Conservation (phyloP, 2,329 filamentous ascomycete genomes). For the Verticillium tricorpus region DNA sequence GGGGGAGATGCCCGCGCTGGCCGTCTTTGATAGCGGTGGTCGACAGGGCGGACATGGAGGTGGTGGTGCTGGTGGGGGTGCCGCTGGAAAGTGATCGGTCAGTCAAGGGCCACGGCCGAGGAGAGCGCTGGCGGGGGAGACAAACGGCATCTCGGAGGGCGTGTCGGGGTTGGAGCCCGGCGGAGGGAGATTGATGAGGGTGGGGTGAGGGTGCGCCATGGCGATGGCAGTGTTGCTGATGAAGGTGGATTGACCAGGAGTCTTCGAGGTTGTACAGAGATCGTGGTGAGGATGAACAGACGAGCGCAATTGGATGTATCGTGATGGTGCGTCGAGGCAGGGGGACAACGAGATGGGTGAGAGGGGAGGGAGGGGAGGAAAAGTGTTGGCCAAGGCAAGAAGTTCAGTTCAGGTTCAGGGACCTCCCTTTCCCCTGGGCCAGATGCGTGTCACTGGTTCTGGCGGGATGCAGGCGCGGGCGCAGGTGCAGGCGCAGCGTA, state of each 20-base stretch:
- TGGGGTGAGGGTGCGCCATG: conserved; percentile 49
- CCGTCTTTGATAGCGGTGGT: conserved; percentile 97
- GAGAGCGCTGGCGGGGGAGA: conserved; percentile 13
- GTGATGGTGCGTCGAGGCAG: neutral
- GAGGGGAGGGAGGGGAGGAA: neutral
- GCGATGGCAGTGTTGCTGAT: conserved; percentile 5
- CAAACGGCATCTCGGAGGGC: conserved; percentile 85
- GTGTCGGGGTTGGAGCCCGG: conserved; percentile 79
- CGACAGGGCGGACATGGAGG: conserved; percentile 84
- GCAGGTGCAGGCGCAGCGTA: neutral
- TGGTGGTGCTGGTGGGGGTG: conserved; percentile 88
- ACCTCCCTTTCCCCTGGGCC: neutral
- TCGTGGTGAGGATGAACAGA: neutral
- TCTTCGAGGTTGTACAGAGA: neutral
- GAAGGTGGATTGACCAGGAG: neutral
- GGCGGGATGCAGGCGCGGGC: neutral
- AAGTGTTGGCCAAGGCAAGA: neutral
- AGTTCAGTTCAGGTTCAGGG: neutral
- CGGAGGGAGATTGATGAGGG: conserved; percentile 78
- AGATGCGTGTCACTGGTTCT: neutral
- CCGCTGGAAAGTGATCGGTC: conserved; percentile 50
- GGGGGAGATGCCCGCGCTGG: conserved; percentile 74
- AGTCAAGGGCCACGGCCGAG: conserved; percentile 2
- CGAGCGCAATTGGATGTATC: neutral
- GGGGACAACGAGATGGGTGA: neutral